Evolutionary conservation across 1,139 yeast genomes (phyloP), one percentile per base, ranked within the genome.

Genomic region (Pichia sp.): DNA sequence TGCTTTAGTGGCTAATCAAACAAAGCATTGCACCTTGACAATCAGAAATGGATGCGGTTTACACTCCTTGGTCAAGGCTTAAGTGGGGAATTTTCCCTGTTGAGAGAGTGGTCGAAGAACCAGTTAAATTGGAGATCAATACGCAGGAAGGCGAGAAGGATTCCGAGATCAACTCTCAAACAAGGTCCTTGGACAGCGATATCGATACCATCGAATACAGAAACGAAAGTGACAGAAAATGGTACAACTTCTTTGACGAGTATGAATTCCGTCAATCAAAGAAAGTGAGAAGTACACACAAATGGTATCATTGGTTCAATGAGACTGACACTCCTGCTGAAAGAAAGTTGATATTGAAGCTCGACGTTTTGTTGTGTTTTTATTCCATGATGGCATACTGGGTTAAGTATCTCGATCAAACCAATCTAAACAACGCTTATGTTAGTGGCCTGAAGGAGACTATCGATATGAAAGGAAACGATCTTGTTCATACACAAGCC

Each of bases 341-440:
- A 62, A 55, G 69, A 48, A 61, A 53, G 34, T 60, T 81, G 30
- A 60, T 82, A 30, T 53, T 71, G 51, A 82, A 82, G 51, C 58
- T 82, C 30, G 93, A 82, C 50, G 35, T 78, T 5, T 47, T 77
- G 22, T 60, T 81, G 44, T 72, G 81, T 3, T 58, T 74, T 62
- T 78, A 74, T 52, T n/a, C n/a, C n/a, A n/a, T n/a, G n/a, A n/a
- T n/a, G n/a, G n/a, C n/a, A n/a, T 33, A 77, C 55, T 81, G 85
- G 82, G 78, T 77, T 34, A 80, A 80, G 51, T 76, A 76, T 39
- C 61, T 81, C 35, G 88, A 81, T 53, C 71, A 71, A 40, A 65
- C 76, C 32, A 73, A 72, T 50, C 61, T 75, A 35, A 72, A 74
- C 38, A 77, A 75, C 51, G 86, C 87, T n/a, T 81, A 80, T 52